These are phyloP conservation scores for Agaricus sinodeliciosus DNA, from an alignment of 768 basidiomycete species.

Conservation along the genomic window DNA sequence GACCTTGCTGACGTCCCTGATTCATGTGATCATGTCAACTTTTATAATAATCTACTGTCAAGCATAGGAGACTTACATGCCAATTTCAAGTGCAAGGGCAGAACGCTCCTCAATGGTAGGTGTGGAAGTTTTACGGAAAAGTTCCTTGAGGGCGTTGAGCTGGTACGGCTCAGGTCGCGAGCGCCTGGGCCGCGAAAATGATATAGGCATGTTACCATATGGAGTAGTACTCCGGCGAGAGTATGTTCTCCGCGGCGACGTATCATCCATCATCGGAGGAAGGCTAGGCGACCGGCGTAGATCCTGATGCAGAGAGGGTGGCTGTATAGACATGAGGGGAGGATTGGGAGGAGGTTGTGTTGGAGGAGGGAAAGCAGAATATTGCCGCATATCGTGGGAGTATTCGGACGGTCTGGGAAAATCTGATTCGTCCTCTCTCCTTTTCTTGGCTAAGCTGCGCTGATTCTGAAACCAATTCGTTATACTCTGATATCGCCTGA, in stretches of 20 bases:
- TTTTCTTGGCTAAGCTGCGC: constrained; percentile 70
- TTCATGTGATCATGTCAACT: constrained; percentile 14
- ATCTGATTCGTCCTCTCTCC: constrained; percentile 49
- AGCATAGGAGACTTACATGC: constrained; percentile 47
- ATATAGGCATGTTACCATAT: constrained; percentile 31
- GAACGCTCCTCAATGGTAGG: constrained; percentile 79
- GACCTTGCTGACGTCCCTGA: constrained; percentile 75
- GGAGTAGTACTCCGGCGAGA: constrained; percentile 36
- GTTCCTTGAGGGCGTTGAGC: constrained; percentile 64
- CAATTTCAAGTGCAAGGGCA: constrained; percentile 66
- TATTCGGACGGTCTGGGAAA: constrained; percentile 24
- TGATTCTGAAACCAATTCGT: constrained; percentile 89
- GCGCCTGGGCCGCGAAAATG: constrained; percentile 53
- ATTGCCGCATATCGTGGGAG: constrained; percentile 28
- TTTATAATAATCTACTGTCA: constrained; percentile 12
- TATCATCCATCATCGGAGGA: constrained; percentile 30
- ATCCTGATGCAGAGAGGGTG: constrained; percentile 21
- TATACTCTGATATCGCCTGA: constrained; percentile 72
- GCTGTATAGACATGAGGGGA: constrained; percentile 21
- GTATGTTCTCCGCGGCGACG: constrained; percentile 30
- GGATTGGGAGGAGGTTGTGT: constrained; percentile 29
- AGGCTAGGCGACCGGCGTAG: constrained; percentile 30
- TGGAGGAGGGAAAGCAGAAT: constrained; percentile 44
- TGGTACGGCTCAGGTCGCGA: constrained; percentile 77
- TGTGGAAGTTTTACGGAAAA: constrained; percentile 60